phyloP scores from a whole-genome alignment of 2,329 filamentous ascomycete species.

The Colletotrichum sp. region DNA sequence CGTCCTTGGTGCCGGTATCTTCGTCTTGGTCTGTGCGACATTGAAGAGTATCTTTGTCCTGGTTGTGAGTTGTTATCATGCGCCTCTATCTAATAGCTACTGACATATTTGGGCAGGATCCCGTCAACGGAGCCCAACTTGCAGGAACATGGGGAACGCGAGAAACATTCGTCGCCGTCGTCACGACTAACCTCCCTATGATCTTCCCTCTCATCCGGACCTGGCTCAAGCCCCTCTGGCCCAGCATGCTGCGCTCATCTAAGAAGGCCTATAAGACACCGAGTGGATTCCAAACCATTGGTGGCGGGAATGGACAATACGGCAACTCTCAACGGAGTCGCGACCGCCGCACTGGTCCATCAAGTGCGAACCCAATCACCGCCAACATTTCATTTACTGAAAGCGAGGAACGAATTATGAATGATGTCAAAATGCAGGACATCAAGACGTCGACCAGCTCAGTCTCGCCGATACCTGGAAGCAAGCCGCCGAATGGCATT shows the following conservation, averaged over 20 bases:
- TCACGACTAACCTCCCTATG: constrained; percentile 49
- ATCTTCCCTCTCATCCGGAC: constrained; percentile 49
- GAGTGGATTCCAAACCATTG: constrained; percentile 16
- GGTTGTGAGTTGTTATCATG: constrained; percentile 27
- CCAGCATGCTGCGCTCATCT: constrained; percentile 33
- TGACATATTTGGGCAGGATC: constrained; percentile 32
- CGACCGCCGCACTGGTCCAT: constrained; percentile 30
- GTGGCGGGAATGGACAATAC: constrained; percentile 19
- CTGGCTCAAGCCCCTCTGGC: constrained; percentile 37
- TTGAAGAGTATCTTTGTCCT: constrained; percentile 42
- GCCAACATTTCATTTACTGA: constrained; percentile 40
- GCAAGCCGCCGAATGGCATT: constrained; percentile 32
- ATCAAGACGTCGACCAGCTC: constrained; percentile 28
- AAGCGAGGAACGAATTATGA: constrained; percentile 46
- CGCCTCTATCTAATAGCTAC: background rate
- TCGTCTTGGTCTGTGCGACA: constrained; percentile 41
- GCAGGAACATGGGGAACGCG: constrained; percentile 47
- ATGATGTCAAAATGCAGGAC: constrained; percentile 43
- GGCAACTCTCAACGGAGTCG: constrained; percentile 23
- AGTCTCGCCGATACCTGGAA: constrained; percentile 19
- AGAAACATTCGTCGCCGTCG: constrained; percentile 48
- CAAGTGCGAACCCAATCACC: constrained; percentile 37
- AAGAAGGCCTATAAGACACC: constrained; percentile 21
- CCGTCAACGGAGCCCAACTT: constrained; percentile 42
- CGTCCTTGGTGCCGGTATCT: constrained; percentile 42